Conservation (phyloP, 2,329 filamentous ascomycete species). For the Fusarium nodosum region DNA sequence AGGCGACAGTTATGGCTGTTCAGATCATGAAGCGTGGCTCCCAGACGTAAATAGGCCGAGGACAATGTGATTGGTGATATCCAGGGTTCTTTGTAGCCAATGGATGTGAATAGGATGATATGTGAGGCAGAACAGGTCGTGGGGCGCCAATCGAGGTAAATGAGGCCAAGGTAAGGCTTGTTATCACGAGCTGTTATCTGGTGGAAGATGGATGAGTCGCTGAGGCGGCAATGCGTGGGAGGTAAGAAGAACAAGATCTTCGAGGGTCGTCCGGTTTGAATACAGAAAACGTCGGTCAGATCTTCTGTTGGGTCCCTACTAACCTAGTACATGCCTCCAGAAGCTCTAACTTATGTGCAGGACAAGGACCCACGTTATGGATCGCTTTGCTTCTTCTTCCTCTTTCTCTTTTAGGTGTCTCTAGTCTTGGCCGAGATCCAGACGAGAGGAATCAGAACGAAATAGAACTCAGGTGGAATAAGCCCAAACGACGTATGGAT, state of each 20-base stretch:
- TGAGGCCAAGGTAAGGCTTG: slow-evolving; percentile 48
- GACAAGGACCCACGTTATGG: slow-evolving; percentile 51
- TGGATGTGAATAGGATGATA: slow-evolving; percentile 52
- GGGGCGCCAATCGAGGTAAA: slow-evolving; percentile 52
- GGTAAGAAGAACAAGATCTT: slow-evolving; percentile 44
- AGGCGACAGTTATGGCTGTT: slow-evolving; percentile 45
- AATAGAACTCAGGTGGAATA: slow-evolving; percentile 19
- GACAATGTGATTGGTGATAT: slow-evolving; percentile 54
- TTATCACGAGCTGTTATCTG: slow-evolving; percentile 35
- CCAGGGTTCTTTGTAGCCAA: slow-evolving; percentile 53
- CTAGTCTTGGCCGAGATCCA: slow-evolving; percentile 38
- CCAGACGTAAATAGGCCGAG: slow-evolving; percentile 50
- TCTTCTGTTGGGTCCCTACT: slow-evolving; percentile 32
- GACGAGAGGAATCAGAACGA: slow-evolving; percentile 38
- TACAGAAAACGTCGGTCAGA: slow-evolving; percentile 50
- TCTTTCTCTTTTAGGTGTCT: slow-evolving; percentile 20
- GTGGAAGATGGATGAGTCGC: slow-evolving; percentile 30
- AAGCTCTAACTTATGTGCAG: slow-evolving; percentile 47
- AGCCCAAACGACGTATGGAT: slow-evolving; percentile 36
- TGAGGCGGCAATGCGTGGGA: slow-evolving; percentile 28
- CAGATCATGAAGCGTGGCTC: slow-evolving; percentile 48
- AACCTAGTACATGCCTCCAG: slow-evolving; percentile 39
- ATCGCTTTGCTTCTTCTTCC: slow-evolving; percentile 46
- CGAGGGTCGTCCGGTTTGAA: slow-evolving; percentile 39
- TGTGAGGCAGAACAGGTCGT: slow-evolving; percentile 53